phyloP scores from a whole-genome alignment of 225 moss, liverwort and hornwort genomes.

The Pleurozium schreberi region DNA sequence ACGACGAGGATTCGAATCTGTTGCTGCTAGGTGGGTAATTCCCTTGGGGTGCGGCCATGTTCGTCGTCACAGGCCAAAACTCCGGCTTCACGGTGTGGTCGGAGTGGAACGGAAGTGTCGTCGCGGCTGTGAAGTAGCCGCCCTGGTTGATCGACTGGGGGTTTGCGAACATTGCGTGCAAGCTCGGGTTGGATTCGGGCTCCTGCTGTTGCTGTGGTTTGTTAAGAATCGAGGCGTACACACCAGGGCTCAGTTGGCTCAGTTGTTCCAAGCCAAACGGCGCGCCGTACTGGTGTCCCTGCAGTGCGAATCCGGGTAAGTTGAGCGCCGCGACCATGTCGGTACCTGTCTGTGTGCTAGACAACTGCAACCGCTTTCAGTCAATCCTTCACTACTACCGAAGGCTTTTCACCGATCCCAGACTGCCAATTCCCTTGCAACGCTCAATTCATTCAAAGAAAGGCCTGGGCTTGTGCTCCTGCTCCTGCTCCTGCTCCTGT shows the following conservation, averaged over 20 bases:
- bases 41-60: not conserved
- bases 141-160: not conserved
- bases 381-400: not conserved
- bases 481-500: not conserved
- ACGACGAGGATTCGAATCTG: conserved; percentile 5
- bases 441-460: not conserved
- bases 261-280: conserved; percentile 11
- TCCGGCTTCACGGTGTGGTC: conserved; percentile 24
- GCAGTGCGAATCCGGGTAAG: conserved; percentile 14
- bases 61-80: conserved; percentile 6
- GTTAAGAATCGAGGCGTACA: not conserved
- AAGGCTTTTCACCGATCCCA: not conserved
- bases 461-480: not conserved
- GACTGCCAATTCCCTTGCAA: not conserved
- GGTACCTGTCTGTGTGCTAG: not conserved
- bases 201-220: not conserved
- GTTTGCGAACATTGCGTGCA: conserved; percentile 30
- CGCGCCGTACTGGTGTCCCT: not conserved
- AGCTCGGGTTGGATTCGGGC: not conserved
- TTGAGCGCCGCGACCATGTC: conserved; percentile 20
- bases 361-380: not conserved
- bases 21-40: not conserved
- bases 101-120: not conserved
- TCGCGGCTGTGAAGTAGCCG: not conserved
- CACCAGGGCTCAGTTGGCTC: not conserved